Evolutionary conservation across 1,284 basidiomycete species (phyloP), one percentile per base, ranked within the genome.

Genomic region (Cutaneotrichosporon sp.): DNA sequence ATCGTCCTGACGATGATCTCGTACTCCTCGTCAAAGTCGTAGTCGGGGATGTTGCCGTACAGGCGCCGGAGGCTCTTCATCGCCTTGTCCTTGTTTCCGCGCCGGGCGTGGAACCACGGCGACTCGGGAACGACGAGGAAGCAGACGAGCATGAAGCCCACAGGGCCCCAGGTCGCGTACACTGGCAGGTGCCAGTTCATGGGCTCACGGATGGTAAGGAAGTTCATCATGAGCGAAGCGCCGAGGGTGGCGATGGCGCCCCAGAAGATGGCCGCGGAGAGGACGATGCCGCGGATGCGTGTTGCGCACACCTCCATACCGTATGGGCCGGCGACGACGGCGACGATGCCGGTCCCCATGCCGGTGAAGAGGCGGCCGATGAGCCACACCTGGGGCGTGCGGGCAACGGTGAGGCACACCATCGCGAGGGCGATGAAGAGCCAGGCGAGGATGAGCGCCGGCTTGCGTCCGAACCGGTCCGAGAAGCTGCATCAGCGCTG

Each of bases 21-120:
- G 53, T 70, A 72, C 59, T 73, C 67, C 29, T 69, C 67, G 24
- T 73, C 70, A 38, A 63, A 65, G 58, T 73, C 64, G 67, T 72
- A 73, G 1, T 65, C 68, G 20, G 59, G 50, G 38, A 72, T 62
- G 38, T 63, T 63, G 4, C 68, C 68, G 53, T 71, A 70, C 8
- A 73, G 67, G 22, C 54, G 47, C 20, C 55, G 49, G 22, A 70
- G 52, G 1, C 46, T 22, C 59, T 67, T 68, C 42, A 67, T 31
- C 2, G 65, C 64, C 18, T 31, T 56, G 33, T 65, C 67, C 31
- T 66, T 59, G 56, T 68, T 58, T 18, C 63, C 67, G n/a, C 38
- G 45, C 33, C 63, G 53, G 24, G 69, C 69, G 51, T 63, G 46
- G 60, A 58, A 66, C 63, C 60, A 65, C 1, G 64, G 64, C 29